Conservation (phyloP, 257 asterid species). For the Hygrophila difformis region DNA sequence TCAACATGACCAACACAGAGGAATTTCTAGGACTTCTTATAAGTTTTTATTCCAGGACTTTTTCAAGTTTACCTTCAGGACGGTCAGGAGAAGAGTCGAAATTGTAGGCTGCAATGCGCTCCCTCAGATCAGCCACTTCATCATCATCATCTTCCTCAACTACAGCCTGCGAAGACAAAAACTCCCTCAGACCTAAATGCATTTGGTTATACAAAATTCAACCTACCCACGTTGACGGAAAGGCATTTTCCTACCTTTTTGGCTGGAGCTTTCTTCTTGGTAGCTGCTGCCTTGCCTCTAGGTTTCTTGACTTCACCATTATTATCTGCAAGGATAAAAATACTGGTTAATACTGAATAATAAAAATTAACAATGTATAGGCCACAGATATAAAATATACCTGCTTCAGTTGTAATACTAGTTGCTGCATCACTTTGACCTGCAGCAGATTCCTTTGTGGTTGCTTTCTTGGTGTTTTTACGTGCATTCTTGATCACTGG, state of each 20-base stretch:
- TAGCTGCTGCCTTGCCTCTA: conserved; percentile 45
- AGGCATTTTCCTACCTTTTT: conserved; percentile 52
- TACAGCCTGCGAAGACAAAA: conserved; percentile 34
- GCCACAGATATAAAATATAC: conserved; percentile 20
- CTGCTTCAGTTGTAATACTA: conserved; percentile 34
- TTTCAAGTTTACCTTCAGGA: conserved; percentile 39
- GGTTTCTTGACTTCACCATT: conserved; percentile 45
- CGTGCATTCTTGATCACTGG: conserved; percentile 39
- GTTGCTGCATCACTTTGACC: conserved; percentile 53
- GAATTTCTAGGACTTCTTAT: too few species aligned
- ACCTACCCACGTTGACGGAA: too few species aligned
- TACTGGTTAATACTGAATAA: background rate
- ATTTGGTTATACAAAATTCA: too few species aligned
- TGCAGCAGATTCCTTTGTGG: conserved; percentile 33
- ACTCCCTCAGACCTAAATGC: too few species aligned
- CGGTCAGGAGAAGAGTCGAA: conserved; percentile 79
- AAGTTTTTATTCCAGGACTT: too few species aligned
- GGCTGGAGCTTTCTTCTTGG: conserved; percentile 72
- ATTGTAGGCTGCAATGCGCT: conserved; percentile 79
- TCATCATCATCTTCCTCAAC: conserved; percentile 53
- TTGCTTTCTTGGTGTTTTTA: conserved; percentile 40
- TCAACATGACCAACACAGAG: too few species aligned
- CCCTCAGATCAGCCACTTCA: conserved; percentile 56
- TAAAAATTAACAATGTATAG: background rate
- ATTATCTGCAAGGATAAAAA: conserved; percentile 24